These are phyloP conservation scores for Rhodamnia rubescens DNA, from an alignment of 345 rosid species.

Conservation along the genomic window DNA sequence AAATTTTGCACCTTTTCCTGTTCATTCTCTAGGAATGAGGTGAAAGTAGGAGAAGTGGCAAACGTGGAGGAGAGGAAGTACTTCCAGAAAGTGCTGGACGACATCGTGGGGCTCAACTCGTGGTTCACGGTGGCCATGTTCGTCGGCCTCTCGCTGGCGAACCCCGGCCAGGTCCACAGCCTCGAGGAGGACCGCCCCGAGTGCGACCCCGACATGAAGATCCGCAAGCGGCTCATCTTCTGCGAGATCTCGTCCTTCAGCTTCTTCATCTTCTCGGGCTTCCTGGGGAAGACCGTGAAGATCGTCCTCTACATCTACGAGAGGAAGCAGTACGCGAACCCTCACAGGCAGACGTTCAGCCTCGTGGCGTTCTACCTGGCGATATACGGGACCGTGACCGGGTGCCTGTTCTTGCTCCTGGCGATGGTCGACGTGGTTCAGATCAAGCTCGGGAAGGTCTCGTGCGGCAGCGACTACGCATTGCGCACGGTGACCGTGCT, in stretches of 20 bases:
- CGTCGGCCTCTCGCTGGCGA: slow-evolving; percentile 5
- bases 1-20: not conserved
- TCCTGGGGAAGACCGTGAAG: slow-evolving; percentile 7
- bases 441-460: slow-evolving; percentile 3
- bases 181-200: not conserved
- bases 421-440: slow-evolving; percentile 9
- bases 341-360: not conserved
- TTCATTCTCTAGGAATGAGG: not conserved
- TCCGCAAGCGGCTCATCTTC: not conserved
- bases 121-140: slow-evolving; percentile 7
- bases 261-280: slow-evolving; percentile 9
- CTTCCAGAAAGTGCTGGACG: slow-evolving; percentile 6
- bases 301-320: slow-evolving; percentile 3
- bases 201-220: not conserved
- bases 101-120: slow-evolving; percentile 6
- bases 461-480: not conserved
- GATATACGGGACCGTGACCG: slow-evolving; percentile 1
- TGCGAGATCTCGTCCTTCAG: slow-evolving; percentile 9
- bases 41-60: not conserved
- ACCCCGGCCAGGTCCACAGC: slow-evolving; percentile 1
- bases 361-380: not conserved
- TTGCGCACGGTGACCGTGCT: not conserved
- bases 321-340: not conserved
- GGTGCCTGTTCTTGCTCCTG: slow-evolving; percentile 1
- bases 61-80: not conserved